phyloP scores from a whole-genome alignment of 2,329 filamentous ascomycete species.

The Neonectria hederae region DNA sequence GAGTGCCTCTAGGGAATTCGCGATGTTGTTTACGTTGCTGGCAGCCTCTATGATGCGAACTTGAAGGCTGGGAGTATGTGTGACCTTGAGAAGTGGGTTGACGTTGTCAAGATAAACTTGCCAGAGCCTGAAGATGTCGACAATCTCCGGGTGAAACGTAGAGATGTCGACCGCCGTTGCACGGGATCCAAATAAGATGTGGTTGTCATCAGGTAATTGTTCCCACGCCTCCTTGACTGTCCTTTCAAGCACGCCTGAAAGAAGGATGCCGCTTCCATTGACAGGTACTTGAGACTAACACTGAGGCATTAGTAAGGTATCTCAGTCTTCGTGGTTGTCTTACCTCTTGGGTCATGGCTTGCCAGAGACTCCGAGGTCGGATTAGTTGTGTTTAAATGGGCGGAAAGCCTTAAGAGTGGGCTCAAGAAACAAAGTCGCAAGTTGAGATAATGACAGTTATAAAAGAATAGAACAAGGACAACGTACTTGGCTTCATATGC shows the following conservation, averaged over 20 bases:
- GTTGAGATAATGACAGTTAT: no score
- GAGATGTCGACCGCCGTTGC: conserved; percentile 54
- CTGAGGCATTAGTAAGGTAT: neutral
- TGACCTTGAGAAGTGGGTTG: conserved; percentile 67
- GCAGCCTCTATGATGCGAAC: conserved; percentile 60
- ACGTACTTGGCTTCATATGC: conserved; percentile 30
- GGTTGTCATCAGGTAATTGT: conserved; percentile 52
- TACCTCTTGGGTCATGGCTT: conserved; percentile 56
- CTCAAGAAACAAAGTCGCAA: neutral
- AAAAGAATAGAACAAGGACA: neutral
- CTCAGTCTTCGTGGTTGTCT: conserved; percentile 2
- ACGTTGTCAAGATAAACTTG: conserved; percentile 68
- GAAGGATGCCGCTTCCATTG: neutral
- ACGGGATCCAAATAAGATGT: conserved; percentile 62
- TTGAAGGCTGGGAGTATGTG: conserved; percentile 65
- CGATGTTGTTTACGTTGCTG: conserved; percentile 51
- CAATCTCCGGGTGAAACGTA: conserved; percentile 58
- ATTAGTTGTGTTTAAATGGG: neutral
- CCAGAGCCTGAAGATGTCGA: conserved; percentile 62
- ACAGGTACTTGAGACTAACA: conserved; percentile 20
- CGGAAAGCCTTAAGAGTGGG: no score
- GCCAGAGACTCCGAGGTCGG: conserved; percentile 56
- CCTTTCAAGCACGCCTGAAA: conserved; percentile 9
- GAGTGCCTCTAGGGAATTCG: conserved; percentile 59
- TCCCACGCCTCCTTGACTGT: conserved; percentile 58